Base-by-base conservation (phyloP, 495 filamentous ascomycete genomes). In the Xylaria scruposa region DNA sequence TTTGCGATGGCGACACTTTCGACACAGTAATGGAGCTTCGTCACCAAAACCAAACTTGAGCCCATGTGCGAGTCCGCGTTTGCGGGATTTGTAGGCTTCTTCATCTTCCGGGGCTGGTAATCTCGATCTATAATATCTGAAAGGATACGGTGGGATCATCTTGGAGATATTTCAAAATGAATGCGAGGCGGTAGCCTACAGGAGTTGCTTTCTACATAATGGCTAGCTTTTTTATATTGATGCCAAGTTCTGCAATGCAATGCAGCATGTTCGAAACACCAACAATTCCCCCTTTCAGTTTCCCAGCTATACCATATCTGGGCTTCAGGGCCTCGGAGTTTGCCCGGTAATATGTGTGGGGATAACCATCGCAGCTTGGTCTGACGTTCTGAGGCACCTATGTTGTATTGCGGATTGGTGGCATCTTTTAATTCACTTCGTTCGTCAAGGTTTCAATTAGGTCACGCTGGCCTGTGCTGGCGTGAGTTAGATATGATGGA, bases 241-340 rank as follows among this genome's bases (percentile, higher is more conserved):
- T 26, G 62, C 42, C 62, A 47, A 47, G 62, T 29, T 47, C 62
- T 65, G 62, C 62, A 47, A 65, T 65, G 62, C 62, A 63, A 63
- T 46, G 38, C 38, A 65, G 47, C 42, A n/a, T 49, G 19, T 26
- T 65, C 21, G 58, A 60, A 56, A 60, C 29, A 59, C 60, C 38
- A 63, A 63, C 36, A 63, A 44, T 42, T 63, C 4, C 6, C 2
- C 2, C 21, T 1, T 17, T 60, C 58, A 60, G 7, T 60, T 21
- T 60, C 38, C 4, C 33, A 36, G 15, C 42, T 65, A 65, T 65
- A 49, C 62, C 26, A n/a, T 65, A 47, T 65, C 17, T 64, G 42
- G 24, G 17, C 13, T 31, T 65, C 15, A 24, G 4, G 6, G 24
- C 62, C 47, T 62, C 38, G 60, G 60, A 44, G 4, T 17, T 26